These are phyloP conservation scores for Pythium chondricola DNA, from an alignment of 352 stramenopile species.

Conservation along the genomic window DNA sequence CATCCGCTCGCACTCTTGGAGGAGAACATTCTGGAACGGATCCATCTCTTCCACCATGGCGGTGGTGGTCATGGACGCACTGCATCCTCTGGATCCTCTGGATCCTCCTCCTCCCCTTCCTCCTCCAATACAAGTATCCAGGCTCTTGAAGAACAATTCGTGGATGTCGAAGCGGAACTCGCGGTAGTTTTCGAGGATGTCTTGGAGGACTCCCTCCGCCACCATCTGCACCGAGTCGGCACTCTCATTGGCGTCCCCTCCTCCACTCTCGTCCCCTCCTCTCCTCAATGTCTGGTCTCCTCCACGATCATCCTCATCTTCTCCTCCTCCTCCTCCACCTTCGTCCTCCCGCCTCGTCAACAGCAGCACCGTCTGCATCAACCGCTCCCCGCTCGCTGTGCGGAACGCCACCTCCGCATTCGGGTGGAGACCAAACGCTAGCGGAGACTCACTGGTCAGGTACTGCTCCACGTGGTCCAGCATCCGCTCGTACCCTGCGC, in stretches of 20 bases:
- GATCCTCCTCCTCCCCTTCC: not conserved
- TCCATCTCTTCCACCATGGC: conserved; percentile 70
- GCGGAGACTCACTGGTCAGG: conserved; percentile 79
- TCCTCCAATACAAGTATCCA: conserved; percentile 10
- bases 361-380: conserved; percentile 78
- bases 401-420: conserved; percentile 92
- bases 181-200: conserved; percentile 87
- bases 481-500: conserved; percentile 66
- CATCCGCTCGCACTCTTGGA: conserved; percentile 89
- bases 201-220: conserved; percentile 81
- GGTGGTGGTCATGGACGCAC: too few relatives aligned
- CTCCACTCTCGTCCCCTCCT: not conserved
- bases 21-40: conserved; percentile 87
- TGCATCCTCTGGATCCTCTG: too few relatives aligned
- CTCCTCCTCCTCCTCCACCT: conserved; percentile 29
- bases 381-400: conserved; percentile 70
- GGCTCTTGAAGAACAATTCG: conserved; percentile 66
- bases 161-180: conserved; percentile 84
- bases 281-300: too few relatives aligned
- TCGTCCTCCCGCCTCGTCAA: conserved; percentile 50
- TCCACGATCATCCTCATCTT: conserved; percentile 6
- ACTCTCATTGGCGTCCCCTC: conserved; percentile 26
- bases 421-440: conserved; percentile 89
- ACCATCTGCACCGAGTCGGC: conserved; percentile 68
- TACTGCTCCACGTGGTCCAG: conserved; percentile 84